Evolutionary conservation across 2,329 filamentous ascomycete genomes (phyloP).

Genomic region (Exophiala dermatitidis): DNA sequence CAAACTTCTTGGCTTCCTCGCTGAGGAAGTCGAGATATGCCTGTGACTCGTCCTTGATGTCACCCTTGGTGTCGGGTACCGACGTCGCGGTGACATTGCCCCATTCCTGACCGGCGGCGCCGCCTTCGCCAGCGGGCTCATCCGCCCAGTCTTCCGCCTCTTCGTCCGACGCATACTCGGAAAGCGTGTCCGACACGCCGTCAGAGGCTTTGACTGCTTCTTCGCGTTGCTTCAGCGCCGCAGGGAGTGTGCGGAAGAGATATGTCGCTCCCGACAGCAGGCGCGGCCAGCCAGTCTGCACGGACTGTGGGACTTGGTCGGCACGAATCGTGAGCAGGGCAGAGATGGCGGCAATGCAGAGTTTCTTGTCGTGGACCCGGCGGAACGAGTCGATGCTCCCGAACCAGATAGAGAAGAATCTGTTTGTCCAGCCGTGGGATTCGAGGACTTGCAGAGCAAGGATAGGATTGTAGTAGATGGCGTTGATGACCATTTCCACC

Average conservation of each 20-base stretch:
- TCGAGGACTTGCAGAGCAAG: constrained; percentile 84
- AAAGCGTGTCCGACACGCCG: constrained; percentile 55
- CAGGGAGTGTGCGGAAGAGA: constrained; percentile 84
- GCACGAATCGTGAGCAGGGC: constrained; percentile 71
- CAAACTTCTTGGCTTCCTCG: constrained; percentile 85
- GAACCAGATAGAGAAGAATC: constrained; percentile 98
- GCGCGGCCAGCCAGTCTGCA: constrained; percentile 91
- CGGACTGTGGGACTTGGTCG: constrained; percentile 79
- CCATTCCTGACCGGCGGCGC: constrained; percentile 44
- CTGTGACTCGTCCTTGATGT: constrained; percentile 81
- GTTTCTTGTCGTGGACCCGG: constrained; percentile 95
- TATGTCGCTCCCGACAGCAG: constrained; percentile 81
- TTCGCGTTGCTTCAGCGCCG: constrained; percentile 83
- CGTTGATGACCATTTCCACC: constrained; percentile 98
- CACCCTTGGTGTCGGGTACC: constrained; percentile 47
- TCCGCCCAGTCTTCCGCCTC: constrained; percentile 79
- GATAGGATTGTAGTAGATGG: constrained; percentile 91
- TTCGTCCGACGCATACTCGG: constrained; percentile 59
- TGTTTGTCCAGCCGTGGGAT: constrained; percentile 88
- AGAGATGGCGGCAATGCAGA: constrained; percentile 90
- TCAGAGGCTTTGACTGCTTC: constrained; percentile 69
- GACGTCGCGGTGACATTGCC: constrained; percentile 59
- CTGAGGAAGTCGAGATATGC: constrained; percentile 95
- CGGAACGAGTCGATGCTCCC: constrained; percentile 89
- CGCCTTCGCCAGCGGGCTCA: constrained; percentile 44